Evolutionary conservation across 192 early-diverging fungal species (phyloP).

Genomic region (Thoreauomyces humboldtii): DNA sequence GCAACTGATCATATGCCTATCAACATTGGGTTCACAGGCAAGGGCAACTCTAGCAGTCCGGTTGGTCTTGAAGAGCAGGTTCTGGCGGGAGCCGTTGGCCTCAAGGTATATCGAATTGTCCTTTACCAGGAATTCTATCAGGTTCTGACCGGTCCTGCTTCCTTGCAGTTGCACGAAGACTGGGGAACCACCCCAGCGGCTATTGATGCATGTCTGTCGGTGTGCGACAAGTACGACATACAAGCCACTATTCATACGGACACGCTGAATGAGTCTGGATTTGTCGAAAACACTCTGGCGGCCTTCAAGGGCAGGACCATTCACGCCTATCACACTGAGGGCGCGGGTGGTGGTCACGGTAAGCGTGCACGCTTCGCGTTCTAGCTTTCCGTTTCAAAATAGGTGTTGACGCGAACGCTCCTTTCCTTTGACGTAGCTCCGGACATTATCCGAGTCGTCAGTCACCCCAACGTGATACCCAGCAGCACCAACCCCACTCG

Average conservation of each 20-base stretch:
- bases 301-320: constrained; percentile 91
- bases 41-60: constrained; percentile 76
- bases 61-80: constrained; percentile 80
- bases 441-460: constrained; percentile 61
- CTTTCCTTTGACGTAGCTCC: no score
- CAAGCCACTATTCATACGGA: constrained; percentile 92
- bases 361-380: no score
- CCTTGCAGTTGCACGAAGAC: constrained; percentile 91
- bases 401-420: no score
- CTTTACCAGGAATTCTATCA: no score
- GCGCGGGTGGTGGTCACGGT: constrained; percentile 88
- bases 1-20: constrained; percentile 86
- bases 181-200: constrained; percentile 94
- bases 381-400: no score
- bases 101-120: constrained; percentile 49
- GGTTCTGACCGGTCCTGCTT: constrained; percentile 80
- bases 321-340: constrained; percentile 96
- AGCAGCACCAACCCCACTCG: constrained; percentile 94
- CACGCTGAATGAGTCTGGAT: constrained; percentile 96
- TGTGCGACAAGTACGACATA: constrained; percentile 84
- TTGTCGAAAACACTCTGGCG: constrained; percentile 85
- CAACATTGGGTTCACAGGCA: constrained; percentile 94
- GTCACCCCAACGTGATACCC: constrained; percentile 84
- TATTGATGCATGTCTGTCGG: constrained; percentile 82
- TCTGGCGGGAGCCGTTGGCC: constrained; percentile 79